Evolutionary conservation across 768 basidiomycete genomes (phyloP).

Genomic region (Suillus decipiens): DNA sequence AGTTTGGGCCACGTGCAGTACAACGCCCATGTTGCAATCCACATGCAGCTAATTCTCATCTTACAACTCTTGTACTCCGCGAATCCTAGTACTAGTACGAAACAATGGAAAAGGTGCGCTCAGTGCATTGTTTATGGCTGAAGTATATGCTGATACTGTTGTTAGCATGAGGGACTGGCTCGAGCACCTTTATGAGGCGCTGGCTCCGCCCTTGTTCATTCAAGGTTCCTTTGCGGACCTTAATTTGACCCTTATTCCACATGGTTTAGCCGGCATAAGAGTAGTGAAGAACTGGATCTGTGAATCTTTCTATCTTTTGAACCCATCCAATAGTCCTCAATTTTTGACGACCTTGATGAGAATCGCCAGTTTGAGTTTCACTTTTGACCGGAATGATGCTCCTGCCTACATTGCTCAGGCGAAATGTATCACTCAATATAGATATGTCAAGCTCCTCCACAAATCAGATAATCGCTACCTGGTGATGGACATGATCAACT

Average conservation of each 20-base stretch:
- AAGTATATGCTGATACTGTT: neutral
- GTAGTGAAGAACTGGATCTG: slow-evolving; percentile 49
- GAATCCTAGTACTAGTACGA: slow-evolving; percentile 1
- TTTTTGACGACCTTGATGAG: slow-evolving; percentile 46
- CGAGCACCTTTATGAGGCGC: slow-evolving; percentile 44
- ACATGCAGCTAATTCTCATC: slow-evolving; percentile 52
- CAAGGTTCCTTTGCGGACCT: slow-evolving; percentile 47
- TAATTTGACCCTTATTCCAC: slow-evolving; percentile 38
- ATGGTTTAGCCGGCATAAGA: slow-evolving; percentile 36
- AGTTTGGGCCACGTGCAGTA: slow-evolving; percentile 36
- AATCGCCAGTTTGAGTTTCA: slow-evolving; percentile 38
- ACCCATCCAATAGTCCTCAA: slow-evolving; percentile 10
- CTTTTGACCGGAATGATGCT: slow-evolving; percentile 39
- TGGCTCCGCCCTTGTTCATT: slow-evolving; percentile 48
- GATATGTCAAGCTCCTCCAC: slow-evolving; percentile 9
- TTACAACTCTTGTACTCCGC: slow-evolving; percentile 35
- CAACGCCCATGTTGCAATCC: slow-evolving; percentile 43
- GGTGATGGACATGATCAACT: slow-evolving; percentile 35
- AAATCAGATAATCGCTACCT: slow-evolving; percentile 25
- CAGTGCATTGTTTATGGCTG: neutral
- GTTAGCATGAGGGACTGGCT: slow-evolving; percentile 38
- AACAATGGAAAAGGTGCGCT: slow-evolving; percentile 10
- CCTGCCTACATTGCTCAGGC: slow-evolving; percentile 37
- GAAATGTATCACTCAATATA: slow-evolving; percentile 16
- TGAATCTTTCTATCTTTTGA: slow-evolving; percentile 38